These are phyloP conservation scores for Mycena capillaripes DNA, from an alignment of 768 basidiomycete genomes.

Conservation along the genomic window DNA sequence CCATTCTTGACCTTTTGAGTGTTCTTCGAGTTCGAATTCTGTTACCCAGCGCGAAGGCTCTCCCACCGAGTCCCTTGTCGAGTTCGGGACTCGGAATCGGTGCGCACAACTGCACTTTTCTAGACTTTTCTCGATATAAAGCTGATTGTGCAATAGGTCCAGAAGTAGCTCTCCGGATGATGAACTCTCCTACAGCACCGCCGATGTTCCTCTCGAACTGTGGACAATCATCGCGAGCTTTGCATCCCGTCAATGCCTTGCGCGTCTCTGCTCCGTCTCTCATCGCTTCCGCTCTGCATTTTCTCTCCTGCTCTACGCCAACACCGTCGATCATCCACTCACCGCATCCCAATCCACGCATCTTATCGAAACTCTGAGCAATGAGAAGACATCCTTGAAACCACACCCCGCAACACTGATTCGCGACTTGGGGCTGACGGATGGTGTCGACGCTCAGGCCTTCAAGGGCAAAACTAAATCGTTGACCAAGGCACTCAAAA, in stretches of 20 bases:
- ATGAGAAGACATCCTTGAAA: background rate
- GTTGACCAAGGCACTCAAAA: background rate
- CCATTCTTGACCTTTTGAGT: background rate
- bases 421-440: background rate
- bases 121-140: too few species aligned
- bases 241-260: constrained; percentile 12
- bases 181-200: background rate
- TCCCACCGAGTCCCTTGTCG: too few species aligned
- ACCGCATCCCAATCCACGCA: background rate
- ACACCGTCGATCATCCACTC: background rate
- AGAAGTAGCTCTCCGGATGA: background rate
- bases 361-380: constrained; percentile 5
- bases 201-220: constrained; percentile 8
- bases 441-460: background rate
- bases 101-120: background rate
- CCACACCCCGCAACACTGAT: background rate
- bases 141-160: background rate
- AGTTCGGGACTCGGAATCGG: too few species aligned
- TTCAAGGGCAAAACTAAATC: background rate
- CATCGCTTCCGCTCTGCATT: constrained; percentile 5
- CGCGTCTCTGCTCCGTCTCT: constrained; percentile 24
- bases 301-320: constrained; percentile 6
- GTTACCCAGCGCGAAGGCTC: background rate
- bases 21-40: background rate
- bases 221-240: constrained; percentile 16